phyloP scores from a whole-genome alignment of 768 basidiomycete genomes.

The Naematelia encephala region DNA sequence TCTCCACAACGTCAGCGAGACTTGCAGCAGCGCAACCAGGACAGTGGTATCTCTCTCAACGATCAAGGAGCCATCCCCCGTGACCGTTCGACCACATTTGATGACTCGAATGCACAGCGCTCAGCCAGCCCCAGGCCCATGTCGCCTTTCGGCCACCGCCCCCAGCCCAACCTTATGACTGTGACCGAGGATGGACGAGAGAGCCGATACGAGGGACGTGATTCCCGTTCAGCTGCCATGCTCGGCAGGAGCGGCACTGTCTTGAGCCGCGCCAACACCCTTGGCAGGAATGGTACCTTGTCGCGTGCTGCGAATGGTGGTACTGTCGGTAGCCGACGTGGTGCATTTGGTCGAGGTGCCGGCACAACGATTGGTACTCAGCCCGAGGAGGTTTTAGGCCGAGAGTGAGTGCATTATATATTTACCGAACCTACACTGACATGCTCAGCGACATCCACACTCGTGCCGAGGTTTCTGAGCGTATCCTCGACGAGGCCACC shows the following conservation, averaged over 20 bases:
- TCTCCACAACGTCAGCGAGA: slow-evolving; percentile 37
- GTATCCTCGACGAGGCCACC: slow-evolving; percentile 41
- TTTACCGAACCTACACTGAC: background rate
- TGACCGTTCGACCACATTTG: slow-evolving; percentile 30
- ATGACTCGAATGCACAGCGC: slow-evolving; percentile 12
- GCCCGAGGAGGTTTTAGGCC: slow-evolving; percentile 46
- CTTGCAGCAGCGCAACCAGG: slow-evolving; percentile 27
- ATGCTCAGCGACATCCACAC: slow-evolving; percentile 39
- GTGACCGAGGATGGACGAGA: slow-evolving; percentile 30
- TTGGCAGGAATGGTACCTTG: slow-evolving; percentile 37
- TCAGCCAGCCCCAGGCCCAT: slow-evolving; percentile 17
- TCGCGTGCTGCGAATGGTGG: slow-evolving; percentile 41
- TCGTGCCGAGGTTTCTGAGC: slow-evolving; percentile 42
- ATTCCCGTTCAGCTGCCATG: slow-evolving; percentile 27
- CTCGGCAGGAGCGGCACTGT: slow-evolving; percentile 37
- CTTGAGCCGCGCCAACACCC: slow-evolving; percentile 35
- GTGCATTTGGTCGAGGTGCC: slow-evolving; percentile 46
- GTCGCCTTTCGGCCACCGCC: slow-evolving; percentile 33
- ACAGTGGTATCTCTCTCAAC: slow-evolving; percentile 15
- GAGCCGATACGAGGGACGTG: slow-evolving; percentile 21
- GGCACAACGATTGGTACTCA: slow-evolving; percentile 45
- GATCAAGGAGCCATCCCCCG: slow-evolving; percentile 27
- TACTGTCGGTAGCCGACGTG: slow-evolving; percentile 36
- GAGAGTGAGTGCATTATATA: slow-evolving; percentile 29
- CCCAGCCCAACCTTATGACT: slow-evolving; percentile 30